These are phyloP conservation scores for Singerocomus inundabilis DNA, from an alignment of 1,284 basidiomycete species.

Conservation along the genomic window DNA sequence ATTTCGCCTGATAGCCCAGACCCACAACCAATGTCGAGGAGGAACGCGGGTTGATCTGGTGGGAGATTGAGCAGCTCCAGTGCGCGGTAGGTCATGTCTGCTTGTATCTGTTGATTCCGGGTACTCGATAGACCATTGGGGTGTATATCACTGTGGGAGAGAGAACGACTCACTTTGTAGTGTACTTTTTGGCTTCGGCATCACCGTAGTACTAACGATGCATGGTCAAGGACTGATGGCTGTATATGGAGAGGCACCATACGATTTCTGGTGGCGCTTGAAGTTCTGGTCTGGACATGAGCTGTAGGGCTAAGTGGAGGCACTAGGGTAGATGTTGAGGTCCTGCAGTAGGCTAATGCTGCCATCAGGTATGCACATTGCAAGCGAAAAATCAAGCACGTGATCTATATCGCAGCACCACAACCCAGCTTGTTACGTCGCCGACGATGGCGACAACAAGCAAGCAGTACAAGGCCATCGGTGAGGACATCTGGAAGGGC, in stretches of 20 bases:
- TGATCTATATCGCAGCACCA: constrained; percentile 18
- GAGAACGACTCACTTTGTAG: constrained; percentile 70
- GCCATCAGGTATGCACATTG: background rate
- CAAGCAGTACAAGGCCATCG: constrained; percentile 81
- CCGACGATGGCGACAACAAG: constrained; percentile 60
- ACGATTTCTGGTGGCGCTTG: constrained; percentile 97
- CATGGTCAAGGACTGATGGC: constrained; percentile 14
- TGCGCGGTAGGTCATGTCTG: constrained; percentile 96
- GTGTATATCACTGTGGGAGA: background rate
- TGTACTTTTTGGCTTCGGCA: constrained; percentile 94
- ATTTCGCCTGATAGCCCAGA: constrained; percentile 99
- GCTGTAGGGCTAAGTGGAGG: background rate
- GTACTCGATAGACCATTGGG: constrained; percentile 52
- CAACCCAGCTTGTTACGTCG: constrained; percentile 1
- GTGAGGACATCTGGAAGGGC: constrained; percentile 90
- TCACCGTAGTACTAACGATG: constrained; percentile 90
- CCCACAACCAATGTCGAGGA: constrained; percentile 97
- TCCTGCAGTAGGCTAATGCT: background rate
- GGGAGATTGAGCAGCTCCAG: constrained; percentile 89
- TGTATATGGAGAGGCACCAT: constrained; percentile 19
- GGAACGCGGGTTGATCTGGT: constrained; percentile 70
- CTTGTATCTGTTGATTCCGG: constrained; percentile 95
- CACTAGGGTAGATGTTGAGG: no score
- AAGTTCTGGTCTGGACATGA: constrained; percentile 94
- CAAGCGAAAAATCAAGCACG: constrained; percentile 17